Percentiles rank a stretch among this genome's conserved stretches.
phyloP scores from a whole-genome alignment of 2,329 filamentous ascomycete species.

The Fusarium sp. region DNA sequence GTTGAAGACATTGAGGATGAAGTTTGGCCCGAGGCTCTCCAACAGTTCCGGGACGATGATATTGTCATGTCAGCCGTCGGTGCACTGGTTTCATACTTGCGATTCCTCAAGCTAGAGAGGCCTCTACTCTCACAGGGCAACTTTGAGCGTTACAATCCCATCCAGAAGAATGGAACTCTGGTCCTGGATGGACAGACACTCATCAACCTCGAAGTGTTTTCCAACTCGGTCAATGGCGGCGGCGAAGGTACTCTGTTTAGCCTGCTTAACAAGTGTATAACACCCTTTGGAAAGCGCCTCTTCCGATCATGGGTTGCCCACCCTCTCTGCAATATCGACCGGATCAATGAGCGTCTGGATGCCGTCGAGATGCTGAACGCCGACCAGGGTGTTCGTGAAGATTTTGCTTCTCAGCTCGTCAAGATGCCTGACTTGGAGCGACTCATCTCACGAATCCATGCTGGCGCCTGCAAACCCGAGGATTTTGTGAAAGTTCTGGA shows the following conservation, averaged over 20 bases:
- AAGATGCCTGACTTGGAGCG: conserved; percentile 95
- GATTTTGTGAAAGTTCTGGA: conserved; percentile 95
- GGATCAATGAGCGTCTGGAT: conserved; percentile 92
- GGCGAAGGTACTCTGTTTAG: conserved; percentile 86
- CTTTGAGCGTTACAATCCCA: conserved; percentile 91
- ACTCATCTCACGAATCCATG: conserved; percentile 92
- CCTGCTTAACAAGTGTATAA: conserved; percentile 92
- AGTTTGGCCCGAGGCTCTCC: conserved; percentile 77
- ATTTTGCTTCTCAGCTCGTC: conserved; percentile 85
- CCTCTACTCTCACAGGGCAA: conserved; percentile 88
- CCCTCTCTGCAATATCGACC: conserved; percentile 82
- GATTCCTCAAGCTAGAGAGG: conserved; percentile 85
- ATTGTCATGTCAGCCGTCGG: conserved; percentile 90
- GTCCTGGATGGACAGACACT: conserved; percentile 95
- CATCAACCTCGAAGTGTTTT: conserved; percentile 97
- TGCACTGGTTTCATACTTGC: conserved; percentile 85
- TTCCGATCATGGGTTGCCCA: conserved; percentile 98
- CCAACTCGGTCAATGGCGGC: conserved; percentile 89
- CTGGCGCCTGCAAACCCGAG: conserved; percentile 84
- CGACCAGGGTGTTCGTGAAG: conserved; percentile 79
- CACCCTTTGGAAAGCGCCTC: conserved; percentile 94
- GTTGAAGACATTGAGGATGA: conserved; percentile 64
- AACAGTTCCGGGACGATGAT: conserved; percentile 77
- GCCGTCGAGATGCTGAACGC: conserved; percentile 92
- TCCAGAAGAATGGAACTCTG: conserved; percentile 86